phyloP scores from a whole-genome alignment of 2,329 filamentous ascomycete genomes.

The Plenodomus lindquistii region DNA sequence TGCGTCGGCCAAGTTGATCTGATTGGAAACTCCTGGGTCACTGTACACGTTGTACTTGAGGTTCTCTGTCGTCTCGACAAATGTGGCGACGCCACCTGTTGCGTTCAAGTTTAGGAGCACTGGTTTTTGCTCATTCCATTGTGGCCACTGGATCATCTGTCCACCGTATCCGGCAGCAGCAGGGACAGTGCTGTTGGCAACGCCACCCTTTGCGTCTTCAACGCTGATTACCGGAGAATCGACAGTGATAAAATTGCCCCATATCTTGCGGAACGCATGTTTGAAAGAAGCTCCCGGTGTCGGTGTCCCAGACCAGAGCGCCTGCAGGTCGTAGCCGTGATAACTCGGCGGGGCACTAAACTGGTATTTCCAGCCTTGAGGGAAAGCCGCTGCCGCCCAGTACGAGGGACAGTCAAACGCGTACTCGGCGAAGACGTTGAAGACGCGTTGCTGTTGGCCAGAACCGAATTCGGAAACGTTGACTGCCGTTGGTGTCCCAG shows the following conservation, averaged over 20 bases:
- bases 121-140: conserved; percentile 23
- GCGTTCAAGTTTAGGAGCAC: conserved; percentile 33
- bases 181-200: conserved; percentile 27
- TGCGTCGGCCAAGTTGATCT: conserved; percentile 32
- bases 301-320: conserved; percentile 30
- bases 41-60: conserved; percentile 33
- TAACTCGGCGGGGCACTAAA: conserved; percentile 33
- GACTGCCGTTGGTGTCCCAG: conserved; percentile 24
- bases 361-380: conserved; percentile 40
- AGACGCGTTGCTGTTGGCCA: conserved; percentile 43
- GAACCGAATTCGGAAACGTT: conserved; percentile 37
- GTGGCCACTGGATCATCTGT: conserved; percentile 32
- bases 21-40: conserved; percentile 38
- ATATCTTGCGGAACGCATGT: conserved; percentile 39
- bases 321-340: conserved; percentile 39
- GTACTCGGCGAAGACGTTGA: conserved; percentile 51
- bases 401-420: conserved; percentile 49
- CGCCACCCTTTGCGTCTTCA: conserved; percentile 30
- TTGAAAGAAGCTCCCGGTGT: conserved; percentile 34
- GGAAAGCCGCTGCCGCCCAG: conserved; percentile 46
- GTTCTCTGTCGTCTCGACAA: conserved; percentile 22
- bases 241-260: conserved; percentile 36
- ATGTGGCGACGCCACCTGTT: conserved; percentile 30
- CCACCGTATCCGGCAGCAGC: conserved; percentile 11
- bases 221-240: conserved; percentile 34